Conservation (phyloP, 768 basidiomycete species). For the Cyclocybe aegerita region DNA sequence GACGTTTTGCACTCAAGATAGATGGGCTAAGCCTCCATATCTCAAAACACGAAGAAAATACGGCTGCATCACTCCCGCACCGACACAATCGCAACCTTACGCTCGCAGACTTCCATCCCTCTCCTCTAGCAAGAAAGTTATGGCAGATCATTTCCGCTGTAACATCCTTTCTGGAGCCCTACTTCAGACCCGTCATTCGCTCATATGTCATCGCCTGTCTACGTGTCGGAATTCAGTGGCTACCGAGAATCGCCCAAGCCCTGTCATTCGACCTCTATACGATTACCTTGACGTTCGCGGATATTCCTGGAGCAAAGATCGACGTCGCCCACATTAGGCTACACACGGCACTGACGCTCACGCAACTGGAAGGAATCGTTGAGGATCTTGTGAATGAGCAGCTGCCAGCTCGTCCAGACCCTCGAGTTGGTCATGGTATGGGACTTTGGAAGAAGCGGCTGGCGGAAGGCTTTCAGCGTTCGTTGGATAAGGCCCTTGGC, state of each 20-base stretch:
- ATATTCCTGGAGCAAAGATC: slow-evolving; percentile 52
- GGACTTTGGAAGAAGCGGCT: slow-evolving; percentile 66
- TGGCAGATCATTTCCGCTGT: slow-evolving; percentile 38
- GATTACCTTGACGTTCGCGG: slow-evolving; percentile 49
- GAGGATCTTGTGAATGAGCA: slow-evolving; percentile 20
- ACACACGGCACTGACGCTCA: slow-evolving; percentile 54
- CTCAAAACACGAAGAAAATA: slow-evolving; percentile 27
- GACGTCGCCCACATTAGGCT: slow-evolving; percentile 49
- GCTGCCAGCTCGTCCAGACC: slow-evolving; percentile 18
- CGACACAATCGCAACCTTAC: slow-evolving; percentile 45
- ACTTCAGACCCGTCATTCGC: slow-evolving; percentile 61
- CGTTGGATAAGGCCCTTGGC: slow-evolving; percentile 71
- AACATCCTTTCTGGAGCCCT: slow-evolving; percentile 54
- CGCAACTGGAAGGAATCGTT: slow-evolving; percentile 41
- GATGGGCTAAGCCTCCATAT: slow-evolving; percentile 61
- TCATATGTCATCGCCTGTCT: slow-evolving; percentile 51
- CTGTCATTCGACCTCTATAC: slow-evolving; percentile 67
- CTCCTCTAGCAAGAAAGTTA: slow-evolving; percentile 38
- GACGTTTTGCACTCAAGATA: slow-evolving; percentile 61
- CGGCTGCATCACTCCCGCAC: slow-evolving; percentile 16
- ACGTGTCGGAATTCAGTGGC: slow-evolving; percentile 57
- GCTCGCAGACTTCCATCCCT: slow-evolving; percentile 46
- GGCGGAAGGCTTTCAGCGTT: slow-evolving; percentile 56
- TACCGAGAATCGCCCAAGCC: slow-evolving; percentile 68
- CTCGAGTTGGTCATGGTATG: slow-evolving; percentile 43